Conservation (phyloP, 2,329 filamentous ascomycete species). For the Pseudogymnoascus sp. region DNA sequence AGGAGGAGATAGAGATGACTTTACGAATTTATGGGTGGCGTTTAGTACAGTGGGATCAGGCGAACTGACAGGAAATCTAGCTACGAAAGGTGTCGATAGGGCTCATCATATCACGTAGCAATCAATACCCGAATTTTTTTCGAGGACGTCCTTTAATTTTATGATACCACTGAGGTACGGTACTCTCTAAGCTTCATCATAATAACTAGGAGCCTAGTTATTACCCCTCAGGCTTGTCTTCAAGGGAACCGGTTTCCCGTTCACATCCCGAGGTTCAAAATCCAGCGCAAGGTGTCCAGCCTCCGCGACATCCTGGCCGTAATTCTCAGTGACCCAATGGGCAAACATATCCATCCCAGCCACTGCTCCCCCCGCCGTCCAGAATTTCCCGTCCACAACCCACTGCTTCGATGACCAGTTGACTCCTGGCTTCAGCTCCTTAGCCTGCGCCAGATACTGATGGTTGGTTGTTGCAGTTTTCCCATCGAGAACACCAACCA, state of each 20-base stretch:
- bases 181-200: neutral
- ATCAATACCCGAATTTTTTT: neutral
- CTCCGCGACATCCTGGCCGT: conserved; percentile 19
- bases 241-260: conserved; percentile 9
- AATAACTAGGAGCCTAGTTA: neutral
- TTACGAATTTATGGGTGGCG: neutral
- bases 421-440: conserved; percentile 32
- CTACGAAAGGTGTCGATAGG: neutral
- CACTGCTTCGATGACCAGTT: conserved; percentile 39
- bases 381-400: conserved; percentile 38
- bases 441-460: conserved; percentile 25
- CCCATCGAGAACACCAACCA: conserved; percentile 35
- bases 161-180: neutral
- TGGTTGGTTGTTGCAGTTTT: conserved; percentile 37
- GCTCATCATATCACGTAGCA: neutral
- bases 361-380: conserved; percentile 38
- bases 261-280: conserved; percentile 22
- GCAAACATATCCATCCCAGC: conserved; percentile 44
- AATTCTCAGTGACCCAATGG: conserved; percentile 22
- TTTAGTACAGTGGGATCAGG: neutral
- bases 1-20: neutral
- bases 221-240: neutral
- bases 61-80: neutral
- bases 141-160: neutral
- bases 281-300: conserved; percentile 17